Evolutionary conservation across 192 early-diverging fungal genomes (phyloP).

Genomic region (Glomus cerebriforme): DNA sequence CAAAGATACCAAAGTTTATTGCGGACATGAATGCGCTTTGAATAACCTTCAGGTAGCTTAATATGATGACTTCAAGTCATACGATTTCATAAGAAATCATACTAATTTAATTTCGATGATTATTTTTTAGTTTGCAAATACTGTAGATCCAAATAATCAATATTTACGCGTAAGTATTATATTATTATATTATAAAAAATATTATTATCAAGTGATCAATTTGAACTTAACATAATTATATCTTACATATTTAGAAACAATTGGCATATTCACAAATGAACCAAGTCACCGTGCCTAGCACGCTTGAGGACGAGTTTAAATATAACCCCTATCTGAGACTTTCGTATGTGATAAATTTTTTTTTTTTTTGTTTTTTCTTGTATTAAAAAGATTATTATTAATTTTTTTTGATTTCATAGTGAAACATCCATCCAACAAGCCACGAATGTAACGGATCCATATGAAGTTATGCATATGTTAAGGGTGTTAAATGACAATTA

Average conservation of each 20-base stretch:
- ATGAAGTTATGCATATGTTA: constrained; percentile 72
- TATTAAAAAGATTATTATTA: not conserved
- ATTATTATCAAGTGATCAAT: not conserved
- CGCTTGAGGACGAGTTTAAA: constrained; percentile 80
- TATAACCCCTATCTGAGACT: constrained; percentile 93
- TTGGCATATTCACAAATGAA: constrained; percentile 53
- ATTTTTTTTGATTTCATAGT: constrained; percentile 28
- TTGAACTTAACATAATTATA: constrained; percentile 1
- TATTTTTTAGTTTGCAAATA: constrained; percentile 65
- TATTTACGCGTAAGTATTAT: constrained; percentile 38
- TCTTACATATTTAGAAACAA: constrained; percentile 50
- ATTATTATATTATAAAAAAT: constrained; percentile 33
- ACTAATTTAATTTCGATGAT: constrained; percentile 9
- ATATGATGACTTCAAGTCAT: too few relatives aligned
- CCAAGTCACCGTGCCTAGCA: constrained; percentile 71
- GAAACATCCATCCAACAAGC: constrained; percentile 59
- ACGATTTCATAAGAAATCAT: too few relatives aligned
- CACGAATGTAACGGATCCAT: constrained; percentile 61
- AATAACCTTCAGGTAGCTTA: constrained; percentile 54
- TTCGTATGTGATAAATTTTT: constrained; percentile 36
- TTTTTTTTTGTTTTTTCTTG: not conserved
- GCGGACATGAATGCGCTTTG: constrained; percentile 61
- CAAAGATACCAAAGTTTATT: constrained; percentile 63
- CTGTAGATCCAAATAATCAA: constrained; percentile 76
- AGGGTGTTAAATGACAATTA: constrained; percentile 66